Base-by-base conservation (phyloP, 1,284 basidiomycete genomes). In the Malassezia obtusa region DNA sequence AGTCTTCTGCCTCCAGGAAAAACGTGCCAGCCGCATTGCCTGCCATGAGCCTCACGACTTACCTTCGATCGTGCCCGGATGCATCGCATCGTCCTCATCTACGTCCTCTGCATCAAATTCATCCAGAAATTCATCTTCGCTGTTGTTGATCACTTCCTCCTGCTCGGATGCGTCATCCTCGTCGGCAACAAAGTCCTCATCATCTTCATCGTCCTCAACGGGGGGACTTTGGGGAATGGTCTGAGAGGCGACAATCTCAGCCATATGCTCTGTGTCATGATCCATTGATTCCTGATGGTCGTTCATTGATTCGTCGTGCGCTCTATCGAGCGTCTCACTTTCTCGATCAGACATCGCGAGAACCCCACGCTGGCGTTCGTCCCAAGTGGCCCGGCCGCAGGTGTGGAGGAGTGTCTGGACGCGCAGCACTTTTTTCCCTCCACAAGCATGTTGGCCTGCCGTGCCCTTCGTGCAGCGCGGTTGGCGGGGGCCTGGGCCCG, bases 51-150 rank as follows among this genome's bases (percentile, higher is more conserved):
- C 44, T 52, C 50, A 0, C 11, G 51, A 60, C 58, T 55, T 59
- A 39, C 51, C 58, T 36, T 61, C 60, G 1, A 64, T 35, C 0
- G 53, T 52, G 12, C 24, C 48, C 7, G 21, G 37, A 30, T 32
- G 6, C 39, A 40, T 15, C 21, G n/a, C 48, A 21, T 24, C 30
- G 24, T 62, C 61, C 43, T 59, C 61, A 8, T 62, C 50, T 1
- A 60, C 33, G 38, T 56, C 48, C 6, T 61, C 60, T 2, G 61
- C 62, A 24, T 59, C 52, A 2, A 61, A 60, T n/a, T 65, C 64
- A 12, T 54, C 57, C 10, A 59, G 26, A 17, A n/a, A 53, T n/a
- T 26, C 38, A 17, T 40, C 38, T 5, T 26, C 38, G 1, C 14
- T 2, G 14, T 40, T 21, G 7, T 19, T 21, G 7, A 11, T 17